Conservation (phyloP, 169 alveolate genomes). For the Babesia ovis region DNA sequence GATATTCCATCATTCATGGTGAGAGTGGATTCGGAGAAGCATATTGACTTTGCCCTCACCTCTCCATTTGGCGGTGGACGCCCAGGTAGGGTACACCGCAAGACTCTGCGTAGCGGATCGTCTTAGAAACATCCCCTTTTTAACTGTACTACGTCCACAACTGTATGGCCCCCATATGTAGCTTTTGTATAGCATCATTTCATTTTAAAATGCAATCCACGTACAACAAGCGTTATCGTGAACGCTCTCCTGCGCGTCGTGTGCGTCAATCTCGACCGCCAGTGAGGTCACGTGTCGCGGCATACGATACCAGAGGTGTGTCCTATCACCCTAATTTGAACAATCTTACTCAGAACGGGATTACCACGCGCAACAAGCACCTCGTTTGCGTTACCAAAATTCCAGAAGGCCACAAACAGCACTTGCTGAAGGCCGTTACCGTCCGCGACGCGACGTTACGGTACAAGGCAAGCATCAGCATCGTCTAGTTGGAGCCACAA, state of each 20-base stretch:
- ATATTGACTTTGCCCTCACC: conserved; percentile 94
- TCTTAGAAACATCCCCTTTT: conserved; percentile 31
- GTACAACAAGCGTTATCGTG: not conserved
- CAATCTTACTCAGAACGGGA: conserved; percentile 8
- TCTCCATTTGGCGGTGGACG: conserved; percentile 97
- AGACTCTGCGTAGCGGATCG: conserved; percentile 76
- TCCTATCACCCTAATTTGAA: not conserved
- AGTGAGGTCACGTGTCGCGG: not conserved
- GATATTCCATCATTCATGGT: conserved; percentile 99
- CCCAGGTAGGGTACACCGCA: conserved; percentile 95
- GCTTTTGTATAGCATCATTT: not conserved
- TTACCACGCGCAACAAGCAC: not conserved
- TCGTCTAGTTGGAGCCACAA: not conserved
- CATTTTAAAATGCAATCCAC: conserved; percentile 3
- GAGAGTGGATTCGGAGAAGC: conserved; percentile 97
- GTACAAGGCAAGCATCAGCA: not conserved
- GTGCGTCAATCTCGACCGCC: conserved; percentile 18
- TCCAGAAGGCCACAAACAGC: not conserved
- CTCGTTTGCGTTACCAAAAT: not conserved
- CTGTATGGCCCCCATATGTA: conserved; percentile 12
- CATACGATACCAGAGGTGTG: conserved; percentile 22
- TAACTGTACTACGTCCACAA: not conserved
- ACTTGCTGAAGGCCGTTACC: not conserved
- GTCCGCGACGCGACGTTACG: conserved; percentile 3
- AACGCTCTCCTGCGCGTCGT: conserved; percentile 25